phyloP scores from a whole-genome alignment of 768 basidiomycete genomes.

The Tylopilus rubrobrunneus region DNA sequence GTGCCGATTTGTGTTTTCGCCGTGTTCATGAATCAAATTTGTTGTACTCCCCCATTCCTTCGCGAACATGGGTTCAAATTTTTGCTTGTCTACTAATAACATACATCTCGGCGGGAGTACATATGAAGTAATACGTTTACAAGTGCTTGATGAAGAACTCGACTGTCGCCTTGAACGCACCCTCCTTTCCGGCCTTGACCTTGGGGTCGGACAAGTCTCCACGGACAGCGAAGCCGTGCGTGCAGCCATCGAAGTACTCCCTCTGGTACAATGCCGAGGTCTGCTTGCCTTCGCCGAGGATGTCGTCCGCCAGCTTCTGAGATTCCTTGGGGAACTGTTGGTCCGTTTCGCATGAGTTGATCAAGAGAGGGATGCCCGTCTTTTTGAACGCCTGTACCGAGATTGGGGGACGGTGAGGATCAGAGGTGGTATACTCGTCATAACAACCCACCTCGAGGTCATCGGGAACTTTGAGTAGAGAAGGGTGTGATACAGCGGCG shows the following conservation, averaged over 20 bases:
- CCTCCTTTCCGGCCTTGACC: constrained; percentile 61
- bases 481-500: constrained; percentile 45
- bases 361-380: constrained; percentile 55
- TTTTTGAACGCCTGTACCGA: constrained; percentile 45
- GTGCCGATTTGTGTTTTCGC: background rate
- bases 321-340: constrained; percentile 44
- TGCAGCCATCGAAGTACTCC: constrained; percentile 34
- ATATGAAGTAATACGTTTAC: constrained; percentile 4
- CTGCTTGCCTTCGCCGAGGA: constrained; percentile 45
- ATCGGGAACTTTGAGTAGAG: constrained; percentile 31
- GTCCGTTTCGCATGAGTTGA: constrained; percentile 62
- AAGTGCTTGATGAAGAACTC: constrained; percentile 46
- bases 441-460: constrained; percentile 53
- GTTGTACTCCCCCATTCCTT: background rate
- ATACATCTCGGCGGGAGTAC: too few relatives aligned
- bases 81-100: background rate
- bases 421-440: background rate
- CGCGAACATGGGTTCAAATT: background rate
- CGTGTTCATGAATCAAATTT: background rate
- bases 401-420: background rate
- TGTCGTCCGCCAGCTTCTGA: constrained; percentile 43
- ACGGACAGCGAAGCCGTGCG: constrained; percentile 55
- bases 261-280: constrained; percentile 38
- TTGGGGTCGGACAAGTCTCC: constrained; percentile 45
- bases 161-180: constrained; percentile 45